Conservation (phyloP, 139 green algal species). For the Asterochloris erici region DNA sequence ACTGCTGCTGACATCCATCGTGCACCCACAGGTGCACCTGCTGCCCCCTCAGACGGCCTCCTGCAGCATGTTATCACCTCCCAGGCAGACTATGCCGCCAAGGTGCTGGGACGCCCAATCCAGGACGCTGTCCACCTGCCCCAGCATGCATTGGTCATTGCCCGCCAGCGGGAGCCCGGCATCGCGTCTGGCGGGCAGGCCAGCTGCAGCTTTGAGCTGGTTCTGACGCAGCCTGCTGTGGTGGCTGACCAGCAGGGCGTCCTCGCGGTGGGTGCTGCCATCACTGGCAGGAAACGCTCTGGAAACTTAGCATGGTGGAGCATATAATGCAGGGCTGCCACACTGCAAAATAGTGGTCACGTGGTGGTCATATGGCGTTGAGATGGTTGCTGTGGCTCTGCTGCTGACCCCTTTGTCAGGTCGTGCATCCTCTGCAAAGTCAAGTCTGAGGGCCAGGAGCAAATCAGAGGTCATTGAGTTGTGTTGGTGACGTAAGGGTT, state of each 20-base stretch:
- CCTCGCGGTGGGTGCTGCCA: no score
- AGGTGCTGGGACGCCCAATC: constrained; percentile 49
- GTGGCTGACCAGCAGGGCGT: not conserved
- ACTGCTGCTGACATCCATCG: no score
- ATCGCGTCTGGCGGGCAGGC: not conserved
- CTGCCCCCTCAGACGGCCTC: not conserved
- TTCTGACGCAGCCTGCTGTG: constrained; percentile 23
- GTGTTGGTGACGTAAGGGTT: not conserved
- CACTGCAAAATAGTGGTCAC: no score
- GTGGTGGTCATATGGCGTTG: no score
- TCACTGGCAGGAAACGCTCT: no score
- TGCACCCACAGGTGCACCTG: no score
- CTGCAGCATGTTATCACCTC: constrained; percentile 19
- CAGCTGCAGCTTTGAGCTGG: constrained; percentile 26
- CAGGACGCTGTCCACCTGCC: constrained; percentile 36
- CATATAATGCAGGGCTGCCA: no score
- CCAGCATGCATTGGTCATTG: constrained; percentile 43
- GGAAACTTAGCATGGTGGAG: no score
- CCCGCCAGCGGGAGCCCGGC: constrained; percentile 31
- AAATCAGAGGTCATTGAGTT: not conserved
- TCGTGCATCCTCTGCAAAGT: not conserved
- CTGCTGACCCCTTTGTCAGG: no score
- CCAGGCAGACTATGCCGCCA: constrained; percentile 20
- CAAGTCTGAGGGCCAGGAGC: no score
- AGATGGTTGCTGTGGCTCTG: no score